Percentiles rank a stretch among this genome's conserved stretches.
Conservation (phyloP, 805 yeast genomes). For the Kazachstania psychrophila region DNA sequence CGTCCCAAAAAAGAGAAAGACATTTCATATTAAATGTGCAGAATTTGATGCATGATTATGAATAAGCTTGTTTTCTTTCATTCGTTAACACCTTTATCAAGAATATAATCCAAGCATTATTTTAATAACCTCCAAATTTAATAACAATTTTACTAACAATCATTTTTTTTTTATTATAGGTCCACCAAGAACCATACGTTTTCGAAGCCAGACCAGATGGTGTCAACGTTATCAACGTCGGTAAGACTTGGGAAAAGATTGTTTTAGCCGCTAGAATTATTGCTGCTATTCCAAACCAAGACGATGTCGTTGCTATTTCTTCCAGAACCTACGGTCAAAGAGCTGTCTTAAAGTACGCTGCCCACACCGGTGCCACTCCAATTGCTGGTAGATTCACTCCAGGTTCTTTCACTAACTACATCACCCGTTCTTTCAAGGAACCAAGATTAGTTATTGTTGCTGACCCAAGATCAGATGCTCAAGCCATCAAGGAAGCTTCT, state of each 20-base stretch:
- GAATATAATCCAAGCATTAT: too few species aligned
- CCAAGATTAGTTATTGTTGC: slow-evolving; percentile 99
- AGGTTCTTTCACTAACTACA: slow-evolving; percentile 99
- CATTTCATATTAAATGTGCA: too few species aligned
- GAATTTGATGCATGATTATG: too few species aligned
- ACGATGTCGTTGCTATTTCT: slow-evolving; percentile 97
- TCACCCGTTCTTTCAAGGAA: slow-evolving; percentile 99
- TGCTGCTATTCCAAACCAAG: slow-evolving; percentile 98
- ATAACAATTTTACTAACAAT: slow-evolving; percentile 5
- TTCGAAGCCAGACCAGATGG: slow-evolving; percentile 99
- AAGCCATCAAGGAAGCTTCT: slow-evolving; percentile 99
- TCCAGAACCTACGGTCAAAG: slow-evolving; percentile 99
- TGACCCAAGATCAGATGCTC: slow-evolving; percentile 99
- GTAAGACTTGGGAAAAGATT: slow-evolving; percentile 99
- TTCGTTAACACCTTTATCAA: too few species aligned
- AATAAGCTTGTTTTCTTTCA: not conserved
- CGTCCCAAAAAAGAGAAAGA: too few species aligned
- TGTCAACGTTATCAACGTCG: slow-evolving; percentile 95
- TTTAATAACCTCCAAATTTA: too few species aligned
- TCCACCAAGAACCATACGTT: slow-evolving; percentile 45
- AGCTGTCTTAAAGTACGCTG: slow-evolving; percentile 98
- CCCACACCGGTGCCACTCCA: slow-evolving; percentile 99
- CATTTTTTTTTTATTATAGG: slow-evolving; percentile 5
- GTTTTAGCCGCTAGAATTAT: slow-evolving; percentile 99
- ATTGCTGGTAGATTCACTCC: slow-evolving; percentile 99